phyloP scores from a whole-genome alignment of 805 yeast species.

The Spathaspora gorwiae region DNA sequence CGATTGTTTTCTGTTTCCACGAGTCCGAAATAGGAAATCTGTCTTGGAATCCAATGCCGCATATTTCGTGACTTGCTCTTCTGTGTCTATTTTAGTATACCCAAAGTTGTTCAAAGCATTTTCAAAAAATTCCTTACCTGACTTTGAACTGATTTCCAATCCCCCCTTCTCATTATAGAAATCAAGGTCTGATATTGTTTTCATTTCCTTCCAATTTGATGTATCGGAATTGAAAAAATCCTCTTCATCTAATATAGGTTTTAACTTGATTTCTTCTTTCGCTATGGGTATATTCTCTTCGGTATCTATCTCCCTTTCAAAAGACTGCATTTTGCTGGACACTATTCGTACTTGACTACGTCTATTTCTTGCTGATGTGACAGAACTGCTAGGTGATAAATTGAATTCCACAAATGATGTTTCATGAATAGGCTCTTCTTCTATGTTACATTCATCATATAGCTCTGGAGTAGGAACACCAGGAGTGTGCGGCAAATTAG shows the following conservation, averaged over 20 bases:
- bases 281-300: neutral
- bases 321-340: neutral
- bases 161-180: constrained; percentile 80
- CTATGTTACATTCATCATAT: neutral
- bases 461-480: neutral
- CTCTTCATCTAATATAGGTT: constrained; percentile 16
- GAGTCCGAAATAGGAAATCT: constrained; percentile 43
- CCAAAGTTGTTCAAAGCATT: constrained; percentile 51
- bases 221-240: constrained; percentile 31
- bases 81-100: constrained; percentile 84
- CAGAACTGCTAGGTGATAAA: neutral
- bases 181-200: constrained; percentile 70
- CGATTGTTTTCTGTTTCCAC: constrained; percentile 13
- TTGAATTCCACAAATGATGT: constrained; percentile 6
- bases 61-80: constrained; percentile 77
- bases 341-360: neutral
- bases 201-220: constrained; percentile 80
- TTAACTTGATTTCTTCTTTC: neutral
- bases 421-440: neutral
- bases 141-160: constrained; percentile 37
- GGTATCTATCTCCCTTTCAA: neutral
- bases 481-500: constrained; percentile 6
- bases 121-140: constrained; percentile 23
- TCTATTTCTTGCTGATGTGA: neutral
- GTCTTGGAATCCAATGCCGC: constrained; percentile 46